phyloP scores from a whole-genome alignment of 202 grass and related monocot species.

The Schoenoplectus triqueter region DNA sequence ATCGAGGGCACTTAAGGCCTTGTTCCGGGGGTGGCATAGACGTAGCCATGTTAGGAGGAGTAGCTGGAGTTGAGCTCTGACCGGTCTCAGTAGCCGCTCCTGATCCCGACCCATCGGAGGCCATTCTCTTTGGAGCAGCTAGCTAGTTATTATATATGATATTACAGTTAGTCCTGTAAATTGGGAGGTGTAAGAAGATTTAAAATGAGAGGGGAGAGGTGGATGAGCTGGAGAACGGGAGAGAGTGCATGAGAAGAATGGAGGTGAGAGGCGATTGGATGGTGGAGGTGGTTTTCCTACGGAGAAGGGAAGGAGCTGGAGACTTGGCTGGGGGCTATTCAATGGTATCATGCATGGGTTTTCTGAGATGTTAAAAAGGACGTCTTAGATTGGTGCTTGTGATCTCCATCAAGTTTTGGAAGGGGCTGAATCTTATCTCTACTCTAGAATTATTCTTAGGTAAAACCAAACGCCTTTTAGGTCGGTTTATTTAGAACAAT shows the following conservation, averaged over 20 bases:
- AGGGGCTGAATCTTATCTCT: background rate
- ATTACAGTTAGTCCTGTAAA: background rate
- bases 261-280: conserved; percentile 43
- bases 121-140: conserved; percentile 17
- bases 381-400: conserved; percentile 78
- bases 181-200: background rate
- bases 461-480: conserved; percentile 3
- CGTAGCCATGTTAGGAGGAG: background rate
- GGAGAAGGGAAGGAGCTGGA: conserved; percentile 52
- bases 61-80: background rate
- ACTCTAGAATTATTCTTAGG: conserved; percentile 24
- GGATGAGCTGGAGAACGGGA: conserved; percentile 11
- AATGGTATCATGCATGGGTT: conserved; percentile 79
- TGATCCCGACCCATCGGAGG: conserved; percentile 31
- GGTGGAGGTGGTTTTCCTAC: conserved; percentile 78
- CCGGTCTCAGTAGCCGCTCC: conserved; percentile 33
- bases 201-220: conserved; percentile 5
- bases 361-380: conserved; percentile 77
- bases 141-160: no score
- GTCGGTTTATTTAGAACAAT: conserved; percentile 14
- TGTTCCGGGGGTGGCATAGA: conserved; percentile 57
- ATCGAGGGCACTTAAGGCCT: conserved; percentile 78
- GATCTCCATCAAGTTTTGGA: conserved; percentile 81
- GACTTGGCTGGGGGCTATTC: conserved; percentile 49
- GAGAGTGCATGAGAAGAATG: conserved; percentile 44